Percentiles rank a stretch among this genome's conserved stretches.
Conservation (phyloP, 768 basidiomycete species). For the Amanita muscaria region DNA sequence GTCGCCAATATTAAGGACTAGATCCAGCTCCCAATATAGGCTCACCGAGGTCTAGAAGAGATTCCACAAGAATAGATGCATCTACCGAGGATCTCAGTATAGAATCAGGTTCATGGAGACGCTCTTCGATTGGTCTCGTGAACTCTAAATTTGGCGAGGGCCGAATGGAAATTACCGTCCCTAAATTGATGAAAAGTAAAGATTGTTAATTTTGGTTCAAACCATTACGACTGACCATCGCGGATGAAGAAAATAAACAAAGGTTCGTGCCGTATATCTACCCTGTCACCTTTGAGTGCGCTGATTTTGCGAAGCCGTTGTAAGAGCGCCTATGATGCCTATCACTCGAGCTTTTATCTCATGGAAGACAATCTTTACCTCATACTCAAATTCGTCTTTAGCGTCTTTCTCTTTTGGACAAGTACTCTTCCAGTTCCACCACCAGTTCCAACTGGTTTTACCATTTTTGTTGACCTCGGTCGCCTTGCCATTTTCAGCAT, state of each 20-base stretch:
- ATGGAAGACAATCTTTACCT: not conserved
- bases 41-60: slow-evolving; percentile 44
- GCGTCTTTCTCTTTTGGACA: not conserved
- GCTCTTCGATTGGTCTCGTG: slow-evolving; percentile 46
- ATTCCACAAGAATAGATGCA: slow-evolving; percentile 51
- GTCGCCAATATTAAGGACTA: too few relatives aligned
- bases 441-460: not conserved
- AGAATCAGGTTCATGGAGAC: slow-evolving; percentile 49
- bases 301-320: slow-evolving; percentile 21
- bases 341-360: not conserved
- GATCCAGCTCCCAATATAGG: too few relatives aligned
- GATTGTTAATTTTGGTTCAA: too few relatives aligned
- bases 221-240: too few relatives aligned
- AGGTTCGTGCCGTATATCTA: slow-evolving; percentile 45
- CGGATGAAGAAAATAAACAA: too few relatives aligned
- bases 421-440: not conserved
- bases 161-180: slow-evolving; percentile 14
- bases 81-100: slow-evolving; percentile 55
- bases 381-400: not conserved
- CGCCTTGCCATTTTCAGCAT: not conserved
- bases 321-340: slow-evolving; percentile 14
- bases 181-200: too few relatives aligned
- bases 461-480: not conserved
- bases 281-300: slow-evolving; percentile 37
- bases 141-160: slow-evolving; percentile 35